Percentiles rank a stretch among this genome's conserved stretches.
phyloP scores from a whole-genome alignment of 768 basidiomycete genomes.

The Kwoniella pini region DNA sequence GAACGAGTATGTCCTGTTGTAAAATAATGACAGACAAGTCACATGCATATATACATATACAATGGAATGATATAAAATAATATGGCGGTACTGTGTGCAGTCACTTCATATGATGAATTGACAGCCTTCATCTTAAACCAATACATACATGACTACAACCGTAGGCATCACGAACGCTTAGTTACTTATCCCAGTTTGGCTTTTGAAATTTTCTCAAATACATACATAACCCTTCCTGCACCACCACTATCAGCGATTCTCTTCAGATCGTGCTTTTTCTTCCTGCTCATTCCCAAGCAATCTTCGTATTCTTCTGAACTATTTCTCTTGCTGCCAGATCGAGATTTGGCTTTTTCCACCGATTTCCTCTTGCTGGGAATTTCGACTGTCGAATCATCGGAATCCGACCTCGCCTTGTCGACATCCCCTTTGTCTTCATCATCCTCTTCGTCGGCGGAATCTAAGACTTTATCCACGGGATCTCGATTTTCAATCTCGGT shows the following conservation, averaged over 20 bases:
- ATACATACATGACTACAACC: no score
- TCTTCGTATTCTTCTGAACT: constrained; percentile 6
- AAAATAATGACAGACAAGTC: neutral
- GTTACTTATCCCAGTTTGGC: constrained; percentile 7
- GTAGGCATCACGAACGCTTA: no score
- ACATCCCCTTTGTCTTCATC: constrained; percentile 19
- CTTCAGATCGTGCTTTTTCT: constrained; percentile 42
- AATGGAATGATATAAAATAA: no score
- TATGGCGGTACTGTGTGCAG: no score
- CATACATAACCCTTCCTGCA: constrained; percentile 49
- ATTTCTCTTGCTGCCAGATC: no score
- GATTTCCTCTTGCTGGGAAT: constrained; percentile 9
- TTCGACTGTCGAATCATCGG: constrained; percentile 1
- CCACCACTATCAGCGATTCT: constrained; percentile 30
- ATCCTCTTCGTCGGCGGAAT: constrained; percentile 20
- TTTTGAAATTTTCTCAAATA: constrained; percentile 48
- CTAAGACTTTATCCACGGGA: constrained; percentile 5
- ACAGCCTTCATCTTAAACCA: no score
- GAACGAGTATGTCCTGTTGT: no score
- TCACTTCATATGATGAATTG: no score
- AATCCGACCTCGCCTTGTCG: neutral
- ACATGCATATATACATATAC: neutral
- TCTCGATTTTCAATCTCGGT: neutral
- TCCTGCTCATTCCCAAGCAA: neutral
- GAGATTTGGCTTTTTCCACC: neutral